Evolutionary conservation across 192 early-diverging fungal species (phyloP).

Genomic region (Chytriomyces confervae): DNA sequence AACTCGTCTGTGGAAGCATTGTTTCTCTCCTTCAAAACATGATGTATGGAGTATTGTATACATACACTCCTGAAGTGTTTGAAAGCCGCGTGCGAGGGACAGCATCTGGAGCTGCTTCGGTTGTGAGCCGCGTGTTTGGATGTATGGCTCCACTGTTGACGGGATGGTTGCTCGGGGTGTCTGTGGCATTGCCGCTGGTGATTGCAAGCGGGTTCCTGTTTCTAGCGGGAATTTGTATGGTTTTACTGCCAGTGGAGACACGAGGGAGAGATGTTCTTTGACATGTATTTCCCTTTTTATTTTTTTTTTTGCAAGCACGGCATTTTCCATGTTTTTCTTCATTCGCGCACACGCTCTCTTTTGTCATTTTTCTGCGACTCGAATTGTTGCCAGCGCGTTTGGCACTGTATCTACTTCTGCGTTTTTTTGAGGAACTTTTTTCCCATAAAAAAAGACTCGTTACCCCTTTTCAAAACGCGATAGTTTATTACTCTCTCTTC

Average conservation of each 20-base stretch:
- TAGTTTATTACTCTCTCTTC: no score
- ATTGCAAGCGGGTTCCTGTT: conserved; percentile 64
- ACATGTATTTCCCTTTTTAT: background rate
- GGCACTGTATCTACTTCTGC: no score
- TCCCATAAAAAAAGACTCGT: no score
- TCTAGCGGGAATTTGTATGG: conserved; percentile 65
- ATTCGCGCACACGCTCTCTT: no score
- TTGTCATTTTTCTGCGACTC: no score
- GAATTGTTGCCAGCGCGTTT: no score
- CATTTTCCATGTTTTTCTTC: no score
- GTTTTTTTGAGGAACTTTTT: no score
- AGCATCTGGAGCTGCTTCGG: conserved; percentile 77
- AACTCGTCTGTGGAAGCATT: conserved; percentile 65
- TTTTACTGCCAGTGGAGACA: conserved; percentile 76
- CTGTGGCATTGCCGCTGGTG: conserved; percentile 68
- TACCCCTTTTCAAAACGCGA: no score
- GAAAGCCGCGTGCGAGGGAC: conserved; percentile 70
- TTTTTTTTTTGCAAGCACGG: no score
- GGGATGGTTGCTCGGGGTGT: conserved; percentile 66
- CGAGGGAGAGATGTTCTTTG: conserved; percentile 42
- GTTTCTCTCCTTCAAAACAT: conserved; percentile 63
- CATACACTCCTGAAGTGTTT: conserved; percentile 90
- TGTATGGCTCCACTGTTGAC: conserved; percentile 76
- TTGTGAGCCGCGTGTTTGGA: conserved; percentile 75
- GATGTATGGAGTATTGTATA: conserved; percentile 82